These are phyloP conservation scores for Aciculosporium take DNA, from an alignment of 2,329 filamentous ascomycete genomes.

Conservation along the genomic window DNA sequence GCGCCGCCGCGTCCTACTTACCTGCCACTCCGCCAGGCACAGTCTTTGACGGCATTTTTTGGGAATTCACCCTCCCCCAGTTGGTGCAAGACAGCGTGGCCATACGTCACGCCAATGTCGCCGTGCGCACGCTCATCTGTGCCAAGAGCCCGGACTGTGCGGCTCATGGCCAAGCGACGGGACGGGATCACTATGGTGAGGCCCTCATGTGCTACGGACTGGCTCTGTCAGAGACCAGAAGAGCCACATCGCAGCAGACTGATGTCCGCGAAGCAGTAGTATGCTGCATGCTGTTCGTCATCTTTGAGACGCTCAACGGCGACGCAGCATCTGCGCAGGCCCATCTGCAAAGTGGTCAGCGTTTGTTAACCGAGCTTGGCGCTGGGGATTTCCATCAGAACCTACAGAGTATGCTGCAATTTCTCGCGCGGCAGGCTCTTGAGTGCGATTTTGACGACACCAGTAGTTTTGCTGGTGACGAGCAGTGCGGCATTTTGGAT, in stretches of 20 bases:
- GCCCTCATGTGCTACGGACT: slow-evolving; percentile 21
- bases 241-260: slow-evolving; percentile 8
- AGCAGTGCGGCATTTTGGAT: background rate
- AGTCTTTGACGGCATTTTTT: slow-evolving; percentile 21
- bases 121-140: slow-evolving; percentile 21
- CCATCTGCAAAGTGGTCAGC: slow-evolving; percentile 23
- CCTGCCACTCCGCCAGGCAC: background rate
- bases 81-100: slow-evolving; percentile 19
- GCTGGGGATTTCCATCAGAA: slow-evolving; percentile 7
- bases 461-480: background rate
- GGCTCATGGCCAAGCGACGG: slow-evolving; percentile 3
- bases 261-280: slow-evolving; percentile 17
- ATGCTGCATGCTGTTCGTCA: slow-evolving; percentile 23
- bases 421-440: slow-evolving; percentile 10
- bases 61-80: slow-evolving; percentile 20
- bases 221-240: slow-evolving; percentile 17
- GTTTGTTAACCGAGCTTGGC: slow-evolving; percentile 21
- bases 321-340: slow-evolving; percentile 20
- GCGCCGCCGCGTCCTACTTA: background rate
- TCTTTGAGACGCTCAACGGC: slow-evolving; percentile 24
- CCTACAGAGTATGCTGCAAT: slow-evolving; percentile 10
- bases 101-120: slow-evolving; percentile 23
- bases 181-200: slow-evolving; percentile 15
- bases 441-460: background rate
- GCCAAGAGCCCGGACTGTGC: slow-evolving; percentile 10